Conservation (phyloP, 2,329 filamentous ascomycete genomes). For the Aspergillus hortae region DNA sequence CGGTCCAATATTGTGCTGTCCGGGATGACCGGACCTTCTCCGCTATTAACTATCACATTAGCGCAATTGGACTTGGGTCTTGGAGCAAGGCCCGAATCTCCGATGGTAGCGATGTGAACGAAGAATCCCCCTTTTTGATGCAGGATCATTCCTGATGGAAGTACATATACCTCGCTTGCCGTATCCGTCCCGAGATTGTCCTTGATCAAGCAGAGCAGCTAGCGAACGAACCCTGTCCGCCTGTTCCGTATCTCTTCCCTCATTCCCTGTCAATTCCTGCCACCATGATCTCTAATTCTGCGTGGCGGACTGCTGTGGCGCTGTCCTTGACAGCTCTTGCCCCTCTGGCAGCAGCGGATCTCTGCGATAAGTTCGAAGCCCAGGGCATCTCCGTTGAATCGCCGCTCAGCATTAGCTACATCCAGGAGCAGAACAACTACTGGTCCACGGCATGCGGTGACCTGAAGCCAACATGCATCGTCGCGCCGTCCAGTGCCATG, state of each 20-base stretch:
- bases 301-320: slow-evolving; percentile 17
- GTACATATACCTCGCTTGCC: not conserved
- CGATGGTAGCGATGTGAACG: not conserved
- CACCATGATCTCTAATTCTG: slow-evolving; percentile 15
- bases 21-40: not conserved
- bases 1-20: not conserved
- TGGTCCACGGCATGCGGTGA: slow-evolving; percentile 46
- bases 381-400: slow-evolving; percentile 33
- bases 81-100: not conserved
- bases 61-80: not conserved
- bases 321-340: slow-evolving; percentile 17
- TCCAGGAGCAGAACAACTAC: slow-evolving; percentile 40
- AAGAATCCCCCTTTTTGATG: not conserved
- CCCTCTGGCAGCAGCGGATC: slow-evolving; percentile 26
- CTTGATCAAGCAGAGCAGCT: not conserved
- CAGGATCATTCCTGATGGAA: not conserved
- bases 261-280: not conserved
- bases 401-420: slow-evolving; percentile 33
- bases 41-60: not conserved
- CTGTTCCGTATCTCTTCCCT: not conserved
- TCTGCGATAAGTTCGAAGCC: slow-evolving; percentile 37
- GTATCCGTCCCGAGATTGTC: not conserved
- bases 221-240: not conserved
- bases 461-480: slow-evolving; percentile 46
- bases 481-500: slow-evolving; percentile 46